Conservation (phyloP, 1,139 yeast species). For the Pichia sp. region DNA sequence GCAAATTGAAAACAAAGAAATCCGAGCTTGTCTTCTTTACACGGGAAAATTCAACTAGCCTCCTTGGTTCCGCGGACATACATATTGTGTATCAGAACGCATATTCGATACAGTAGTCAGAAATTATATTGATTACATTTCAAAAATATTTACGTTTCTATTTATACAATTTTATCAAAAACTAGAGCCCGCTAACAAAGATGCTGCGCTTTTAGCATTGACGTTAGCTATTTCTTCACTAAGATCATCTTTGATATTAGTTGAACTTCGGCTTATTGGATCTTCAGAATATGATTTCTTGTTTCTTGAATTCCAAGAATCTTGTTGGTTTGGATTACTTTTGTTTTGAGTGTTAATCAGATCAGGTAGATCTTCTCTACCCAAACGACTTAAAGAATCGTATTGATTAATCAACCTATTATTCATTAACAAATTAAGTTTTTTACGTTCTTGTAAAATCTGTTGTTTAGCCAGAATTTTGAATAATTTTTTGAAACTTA, state of each 20-base stretch:
- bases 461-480: slow-evolving; percentile 60
- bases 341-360: slow-evolving; percentile 33
- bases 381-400: slow-evolving; percentile 81
- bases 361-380: slow-evolving; percentile 49
- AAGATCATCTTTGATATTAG: slow-evolving; percentile 28
- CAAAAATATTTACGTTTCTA: no score
- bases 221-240: slow-evolving; percentile 36
- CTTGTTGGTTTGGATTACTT: slow-evolving; percentile 40
- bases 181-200: slow-evolving; percentile 68
- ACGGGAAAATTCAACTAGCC: no score
- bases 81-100: no score
- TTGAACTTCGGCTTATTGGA: slow-evolving; percentile 16
- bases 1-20: no score
- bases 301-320: slow-evolving; percentile 31
- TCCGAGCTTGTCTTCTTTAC: no score
- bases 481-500: slow-evolving; percentile 43
- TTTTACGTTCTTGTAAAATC: slow-evolving; percentile 82
- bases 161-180: no score
- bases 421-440: slow-evolving; percentile 64
- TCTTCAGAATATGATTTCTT: slow-evolving; percentile 16
- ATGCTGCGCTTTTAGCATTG: slow-evolving; percentile 81
- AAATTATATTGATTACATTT: no score
- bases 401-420: slow-evolving; percentile 62
- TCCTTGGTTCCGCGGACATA: no score
- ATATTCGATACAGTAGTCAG: no score